Base-by-base conservation (phyloP, 352 stramenopile species). In the Globisporangium nunn region DNA sequence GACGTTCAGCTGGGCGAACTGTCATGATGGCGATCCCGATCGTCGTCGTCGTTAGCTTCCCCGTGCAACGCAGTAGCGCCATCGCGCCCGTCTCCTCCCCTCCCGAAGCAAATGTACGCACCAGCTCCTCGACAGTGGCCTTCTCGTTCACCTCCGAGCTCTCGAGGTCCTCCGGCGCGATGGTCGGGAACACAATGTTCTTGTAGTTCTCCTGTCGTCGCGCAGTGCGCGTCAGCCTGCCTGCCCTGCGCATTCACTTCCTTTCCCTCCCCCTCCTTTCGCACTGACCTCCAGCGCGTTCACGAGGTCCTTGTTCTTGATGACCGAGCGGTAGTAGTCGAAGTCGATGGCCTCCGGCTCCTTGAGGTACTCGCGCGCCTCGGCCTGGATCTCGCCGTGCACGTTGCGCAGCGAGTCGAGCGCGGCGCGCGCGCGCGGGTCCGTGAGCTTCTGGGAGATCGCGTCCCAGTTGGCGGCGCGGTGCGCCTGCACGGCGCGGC, bases 291-390 rank as follows among this genome's bases (percentile, higher is more conserved):
- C 83, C 61, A 93, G 77, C 41, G 75, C 78, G 64, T 93, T 79
- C 54, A 93, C 83, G 41, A 93, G 77, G 48, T 91, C 81, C 75
- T 93, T 93, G 79, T 93, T 91, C 78, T 91, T 91, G 66, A 90
- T 81, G 46, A 93, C 66, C 58, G 78, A 87, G 65, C 80, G 81
- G 72, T 93, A 93, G 74, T 93, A 81, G 48, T 85, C 80, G 64
- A 93, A 93, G 78, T 91, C 81, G 58, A 93, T 93, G 37, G 81
- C 64, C 63, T 93, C 78, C 7, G 83, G 83, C 66, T 91, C 83
- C 63, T 87, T 83, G 33, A 90, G 57, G 60, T 72, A 91, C 56
- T 75, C 56, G 54, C 81, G 81, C 17, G 81, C 78, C 60, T 93
- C 83, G 52, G 64, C 66, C 59, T 88, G 67, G 65, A 93, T 85